Conservation (phyloP, 352 stramenopile genomes). For the Saprolegnia diclina region DNA sequence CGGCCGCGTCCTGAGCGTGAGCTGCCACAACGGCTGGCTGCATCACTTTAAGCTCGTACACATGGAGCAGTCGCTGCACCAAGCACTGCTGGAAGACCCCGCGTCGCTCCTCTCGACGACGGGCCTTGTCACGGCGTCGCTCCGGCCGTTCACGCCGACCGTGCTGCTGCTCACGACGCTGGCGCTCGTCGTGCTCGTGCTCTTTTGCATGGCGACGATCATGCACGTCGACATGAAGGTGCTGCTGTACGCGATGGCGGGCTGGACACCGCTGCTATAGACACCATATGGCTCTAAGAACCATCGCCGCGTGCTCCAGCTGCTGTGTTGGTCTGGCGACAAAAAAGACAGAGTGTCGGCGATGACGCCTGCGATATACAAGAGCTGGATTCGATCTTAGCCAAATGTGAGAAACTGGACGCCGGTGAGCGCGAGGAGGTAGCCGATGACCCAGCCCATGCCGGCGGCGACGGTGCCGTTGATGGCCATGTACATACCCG, state of each 20-base stretch:
- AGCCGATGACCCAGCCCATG: constrained; percentile 78
- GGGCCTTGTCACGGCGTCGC: constrained; percentile 55
- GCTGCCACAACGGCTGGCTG: constrained; percentile 74
- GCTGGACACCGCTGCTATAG: constrained; percentile 46
- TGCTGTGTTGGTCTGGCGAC: too few relatives aligned
- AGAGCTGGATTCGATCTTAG: background rate
- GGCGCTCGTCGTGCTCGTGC: constrained; percentile 31
- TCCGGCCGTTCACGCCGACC: constrained; percentile 52
- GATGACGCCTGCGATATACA: too few relatives aligned
- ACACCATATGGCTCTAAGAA: background rate
- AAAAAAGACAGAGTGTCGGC: too few relatives aligned
- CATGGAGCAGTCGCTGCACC: constrained; percentile 41
- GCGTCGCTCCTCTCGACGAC: constrained; percentile 50
- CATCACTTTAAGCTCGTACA: constrained; percentile 86
- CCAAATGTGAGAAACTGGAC: background rate
- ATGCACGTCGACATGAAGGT: constrained; percentile 50
- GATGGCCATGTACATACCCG: constrained; percentile 64
- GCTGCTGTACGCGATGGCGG: constrained; percentile 53
- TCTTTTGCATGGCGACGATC: constrained; percentile 30
- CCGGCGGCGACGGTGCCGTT: constrained; percentile 67
- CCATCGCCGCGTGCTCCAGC: too few relatives aligned
- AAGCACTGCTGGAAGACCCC: constrained; percentile 54
- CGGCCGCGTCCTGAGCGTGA: constrained; percentile 87
- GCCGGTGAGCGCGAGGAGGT: constrained; percentile 39
- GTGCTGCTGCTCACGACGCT: constrained; percentile 43